Evolutionary conservation across 306 rosid genomes (phyloP), one percentile per base, ranked within the genome.

Genomic region (Gleditsia sinensis): DNA sequence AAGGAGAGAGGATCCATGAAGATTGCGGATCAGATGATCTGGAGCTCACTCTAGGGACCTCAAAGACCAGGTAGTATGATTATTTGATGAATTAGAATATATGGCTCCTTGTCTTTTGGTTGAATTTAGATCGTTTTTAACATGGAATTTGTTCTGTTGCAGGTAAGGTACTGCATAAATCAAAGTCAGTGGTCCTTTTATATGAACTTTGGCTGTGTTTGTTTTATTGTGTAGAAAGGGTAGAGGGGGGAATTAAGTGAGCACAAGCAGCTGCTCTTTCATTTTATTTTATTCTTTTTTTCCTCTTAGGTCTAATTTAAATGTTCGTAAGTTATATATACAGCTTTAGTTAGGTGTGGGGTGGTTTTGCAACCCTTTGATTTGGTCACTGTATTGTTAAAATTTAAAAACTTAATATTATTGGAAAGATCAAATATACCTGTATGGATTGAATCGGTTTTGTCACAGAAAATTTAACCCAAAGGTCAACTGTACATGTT

Each of bases 1-100:
- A 89, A 82, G 97, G 98, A 66, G 96, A 93, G 82, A 86, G 84
- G 82, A 88, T 91, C 69, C 93, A 87, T 20, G 98, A 92, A 83
- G 96, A 81, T 42, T 51, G 56, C 17, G 93, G 91, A 60, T 81
- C 92, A 11, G 98, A 93, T 82, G 98, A 93, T 67, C 85, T 93
- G 25, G 98, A 89, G 83, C 97, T 93, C 78, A 87, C 98, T 82
- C 98, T 93, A 68, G 98, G 98, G 39, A 85, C 73, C 88, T 87
- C 96, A 49, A 91, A 80, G 74, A 81, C 93, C 74, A 89, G 98
- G 97, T 91, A 50, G 23, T 0, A 0, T 76, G 20, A 57, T 75
- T 50, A 46, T 56, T 62, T 64, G 50, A 67, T 75, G 11, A 30
- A 28, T 43, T 40, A 16, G 13, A 57, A 37, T 71, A 65, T 14